Evolutionary conservation across 768 basidiomycete species (phyloP).

Genomic region (Cubamyces lactineus): DNA sequence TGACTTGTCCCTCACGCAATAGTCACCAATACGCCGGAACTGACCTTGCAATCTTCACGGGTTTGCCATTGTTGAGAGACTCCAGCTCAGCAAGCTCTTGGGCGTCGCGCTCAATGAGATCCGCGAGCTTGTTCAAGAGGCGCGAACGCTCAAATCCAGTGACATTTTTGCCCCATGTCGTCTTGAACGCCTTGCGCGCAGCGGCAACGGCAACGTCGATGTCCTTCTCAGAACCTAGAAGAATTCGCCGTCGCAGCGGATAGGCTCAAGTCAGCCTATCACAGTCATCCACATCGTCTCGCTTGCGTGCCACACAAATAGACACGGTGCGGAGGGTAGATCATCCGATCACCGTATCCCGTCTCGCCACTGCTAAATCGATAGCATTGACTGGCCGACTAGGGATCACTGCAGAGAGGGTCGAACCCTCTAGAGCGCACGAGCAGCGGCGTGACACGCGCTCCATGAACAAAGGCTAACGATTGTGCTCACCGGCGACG

Average conservation of each 20-base stretch:
- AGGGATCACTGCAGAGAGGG: too few species aligned
- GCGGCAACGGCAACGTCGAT: conserved; percentile 84
- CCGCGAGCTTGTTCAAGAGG: conserved; percentile 83
- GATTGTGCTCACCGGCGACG: conserved; percentile 45
- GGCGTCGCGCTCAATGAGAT: conserved; percentile 85
- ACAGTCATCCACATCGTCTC: background rate
- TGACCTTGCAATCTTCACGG: conserved; percentile 61
- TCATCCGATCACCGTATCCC: background rate
- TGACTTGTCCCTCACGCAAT: too few species aligned
- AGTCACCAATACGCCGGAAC: background rate
- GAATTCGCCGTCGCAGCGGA: background rate
- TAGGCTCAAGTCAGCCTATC: background rate
- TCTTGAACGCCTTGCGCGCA: conserved; percentile 80
- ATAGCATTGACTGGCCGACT: too few species aligned
- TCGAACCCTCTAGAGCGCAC: background rate
- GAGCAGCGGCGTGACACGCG: background rate
- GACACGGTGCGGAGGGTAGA: background rate
- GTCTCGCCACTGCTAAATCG: too few species aligned
- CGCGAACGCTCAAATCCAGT: conserved; percentile 82
- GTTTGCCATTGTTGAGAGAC: conserved; percentile 90
- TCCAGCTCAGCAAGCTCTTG: conserved; percentile 86
- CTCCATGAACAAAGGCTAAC: background rate
- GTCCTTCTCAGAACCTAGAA: conserved; percentile 66
- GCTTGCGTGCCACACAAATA: conserved; percentile 3
- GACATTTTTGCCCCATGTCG: conserved; percentile 88